phyloP scores from a whole-genome alignment of 306 rosid species.

The Vigna trinervia region DNA sequence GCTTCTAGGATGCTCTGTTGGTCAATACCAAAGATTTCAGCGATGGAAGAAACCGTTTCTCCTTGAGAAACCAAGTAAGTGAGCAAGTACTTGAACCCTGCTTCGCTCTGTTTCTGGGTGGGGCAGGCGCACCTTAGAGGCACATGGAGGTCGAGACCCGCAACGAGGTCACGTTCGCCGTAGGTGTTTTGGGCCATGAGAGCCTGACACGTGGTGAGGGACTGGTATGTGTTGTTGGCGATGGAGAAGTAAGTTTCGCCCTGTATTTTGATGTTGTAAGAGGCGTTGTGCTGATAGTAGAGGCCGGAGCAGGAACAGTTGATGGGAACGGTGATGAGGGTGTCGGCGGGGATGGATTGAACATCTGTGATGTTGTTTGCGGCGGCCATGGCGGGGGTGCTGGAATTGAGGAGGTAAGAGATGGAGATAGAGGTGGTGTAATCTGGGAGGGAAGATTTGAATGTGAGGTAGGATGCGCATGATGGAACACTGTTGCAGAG shows the following conservation, averaged over 20 bases:
- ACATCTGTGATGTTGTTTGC: conserved; percentile 66
- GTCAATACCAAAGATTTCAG: conserved; percentile 49
- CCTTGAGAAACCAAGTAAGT: conserved; percentile 47
- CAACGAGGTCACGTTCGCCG: conserved; percentile 1
- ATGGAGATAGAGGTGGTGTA: conserved; percentile 53
- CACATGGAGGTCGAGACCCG: conserved; percentile 35
- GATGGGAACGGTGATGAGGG: conserved; percentile 56
- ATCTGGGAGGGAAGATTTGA: conserved; percentile 50
- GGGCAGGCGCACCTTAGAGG: conserved; percentile 84
- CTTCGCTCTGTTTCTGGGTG: conserved; percentile 48
- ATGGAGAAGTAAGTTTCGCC: conserved; percentile 61
- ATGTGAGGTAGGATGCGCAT: conserved; percentile 70
- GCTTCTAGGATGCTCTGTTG: conserved; percentile 49
- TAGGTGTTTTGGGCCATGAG: conserved; percentile 54
- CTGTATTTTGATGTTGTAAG: conserved; percentile 16
- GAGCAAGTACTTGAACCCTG: conserved; percentile 61
- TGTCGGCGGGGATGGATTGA: conserved; percentile 37
- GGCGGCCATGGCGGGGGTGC: conserved; percentile 38
- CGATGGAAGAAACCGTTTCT: conserved; percentile 45
- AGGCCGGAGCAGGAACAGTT: conserved; percentile 60
- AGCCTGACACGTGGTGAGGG: conserved; percentile 78
- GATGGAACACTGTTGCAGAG: conserved; percentile 26
- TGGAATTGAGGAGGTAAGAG: conserved; percentile 52
- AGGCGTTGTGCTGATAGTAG: conserved; percentile 60
- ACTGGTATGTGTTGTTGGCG: conserved; percentile 66